phyloP scores from a whole-genome alignment of 352 stramenopile species.

The Pythium sukuiense region DNA sequence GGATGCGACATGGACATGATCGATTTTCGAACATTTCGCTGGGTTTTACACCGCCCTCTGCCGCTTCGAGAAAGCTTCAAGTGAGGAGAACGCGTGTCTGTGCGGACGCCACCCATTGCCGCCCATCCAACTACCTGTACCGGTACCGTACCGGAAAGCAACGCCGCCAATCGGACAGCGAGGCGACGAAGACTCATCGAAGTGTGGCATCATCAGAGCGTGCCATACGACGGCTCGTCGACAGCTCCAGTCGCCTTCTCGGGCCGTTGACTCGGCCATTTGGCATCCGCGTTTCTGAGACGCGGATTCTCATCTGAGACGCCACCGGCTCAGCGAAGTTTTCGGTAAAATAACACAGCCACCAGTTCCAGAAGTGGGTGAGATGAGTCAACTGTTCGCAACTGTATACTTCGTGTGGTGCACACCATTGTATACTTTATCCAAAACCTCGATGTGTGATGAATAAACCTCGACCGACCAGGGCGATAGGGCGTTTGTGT shows the following conservation, averaged over 20 bases:
- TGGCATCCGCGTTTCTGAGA: not conserved
- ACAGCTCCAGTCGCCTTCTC: not conserved
- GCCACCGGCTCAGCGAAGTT: not conserved
- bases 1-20: constrained; percentile 16
- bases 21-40: constrained; percentile 15
- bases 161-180: not conserved
- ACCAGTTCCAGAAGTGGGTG: not conserved
- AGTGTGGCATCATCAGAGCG: not conserved
- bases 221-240: too few species aligned
- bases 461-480: constrained; percentile 13
- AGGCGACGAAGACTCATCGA: not conserved
- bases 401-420: not conserved
- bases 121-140: not conserved
- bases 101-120: not conserved
- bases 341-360: not conserved
- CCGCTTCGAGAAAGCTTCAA: not conserved
- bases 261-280: not conserved
- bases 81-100: constrained; percentile 5
- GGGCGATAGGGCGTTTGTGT: constrained; percentile 16
- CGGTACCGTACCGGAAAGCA: not conserved
- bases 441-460: constrained; percentile 16
- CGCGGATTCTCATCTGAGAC: not conserved
- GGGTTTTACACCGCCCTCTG: constrained; percentile 11
- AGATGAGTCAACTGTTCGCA: not conserved
- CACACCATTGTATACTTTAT: not conserved